Evolutionary conservation across 192 early-diverging fungal species (phyloP).

Genomic region (Coemansia sp.): DNA sequence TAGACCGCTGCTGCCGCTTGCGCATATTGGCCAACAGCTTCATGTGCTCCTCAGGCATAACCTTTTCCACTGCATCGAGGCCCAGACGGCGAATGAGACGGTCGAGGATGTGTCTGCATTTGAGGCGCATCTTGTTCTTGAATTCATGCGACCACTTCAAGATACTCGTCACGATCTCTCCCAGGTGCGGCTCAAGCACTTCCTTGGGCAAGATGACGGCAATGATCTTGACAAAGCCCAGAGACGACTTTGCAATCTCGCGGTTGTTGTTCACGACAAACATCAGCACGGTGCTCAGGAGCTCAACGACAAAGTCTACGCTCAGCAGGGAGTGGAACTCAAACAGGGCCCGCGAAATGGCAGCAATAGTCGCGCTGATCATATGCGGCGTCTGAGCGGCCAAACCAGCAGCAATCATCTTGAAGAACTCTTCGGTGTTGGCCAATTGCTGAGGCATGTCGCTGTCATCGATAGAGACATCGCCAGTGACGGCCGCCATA

Average conservation of each 20-base stretch:
- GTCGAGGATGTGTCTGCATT: conserved; percentile 90
- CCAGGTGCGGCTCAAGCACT: conserved; percentile 68
- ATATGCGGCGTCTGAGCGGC: conserved; percentile 87
- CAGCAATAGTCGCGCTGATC: conserved; percentile 86
- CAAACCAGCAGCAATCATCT: conserved; percentile 92
- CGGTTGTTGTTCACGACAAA: conserved; percentile 79
- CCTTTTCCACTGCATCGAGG: conserved; percentile 69
- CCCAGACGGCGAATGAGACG: conserved; percentile 82
- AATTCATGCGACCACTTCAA: conserved; percentile 83
- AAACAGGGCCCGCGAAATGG: conserved; percentile 82
- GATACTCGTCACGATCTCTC: conserved; percentile 69
- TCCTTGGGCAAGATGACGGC: conserved; percentile 74
- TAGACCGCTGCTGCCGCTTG: conserved; percentile 81
- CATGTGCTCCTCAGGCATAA: conserved; percentile 82
- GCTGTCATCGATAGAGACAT: conserved; percentile 14
- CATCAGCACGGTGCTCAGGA: conserved; percentile 76
- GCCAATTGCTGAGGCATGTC: conserved; percentile 49
- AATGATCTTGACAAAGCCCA: conserved; percentile 93
- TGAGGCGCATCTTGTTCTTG: conserved; percentile 85
- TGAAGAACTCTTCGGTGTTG: conserved; percentile 78
- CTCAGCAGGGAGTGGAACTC: conserved; percentile 82
- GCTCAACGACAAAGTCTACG: conserved; percentile 62
- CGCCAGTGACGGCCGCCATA: conserved; percentile 35
- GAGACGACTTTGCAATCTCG: conserved; percentile 86
- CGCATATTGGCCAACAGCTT: conserved; percentile 91